Base-by-base conservation (phyloP, 1,284 basidiomycete genomes). In the Exobasidium cylindrosporum region DNA sequence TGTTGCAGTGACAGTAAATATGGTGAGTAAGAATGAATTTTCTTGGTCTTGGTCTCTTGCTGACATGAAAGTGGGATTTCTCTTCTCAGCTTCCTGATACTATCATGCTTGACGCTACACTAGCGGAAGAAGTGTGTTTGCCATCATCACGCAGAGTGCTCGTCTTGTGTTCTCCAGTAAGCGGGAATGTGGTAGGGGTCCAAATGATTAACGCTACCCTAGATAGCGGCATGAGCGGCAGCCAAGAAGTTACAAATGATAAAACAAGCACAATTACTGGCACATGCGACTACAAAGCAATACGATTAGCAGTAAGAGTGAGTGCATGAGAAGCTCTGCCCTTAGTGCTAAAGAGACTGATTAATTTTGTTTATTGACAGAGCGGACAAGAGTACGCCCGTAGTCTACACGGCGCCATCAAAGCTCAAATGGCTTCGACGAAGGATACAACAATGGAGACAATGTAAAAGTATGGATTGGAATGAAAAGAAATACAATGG, bases 1-100 rank as follows among this genome's bases (percentile, higher is more conserved):
- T 4, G 67, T 77, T 23, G 74, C 73, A 55, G 63, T 77, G 40
- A 72, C 73, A 5, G 69, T 77, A 63, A 73, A 68, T 59, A 52
- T 73, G 17, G 35, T 40, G 35, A 40, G 35, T 54, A 26, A 29
- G 21, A 21, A 21, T 40, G 14, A 31, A 21, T 60, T n/a, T n/a
- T n/a, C n/a, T n/a, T n/a, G n/a, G n/a, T n/a, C n/a, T n/a, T n/a
- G n/a, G n/a, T n/a, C n/a, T n/a, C n/a, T n/a, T n/a, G n/a, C n/a
- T n/a, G n/a, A n/a, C n/a, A n/a, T n/a, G n/a, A n/a, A n/a, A n/a
- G n/a, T n/a, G n/a, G n/a, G n/a, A n/a, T n/a, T n/a, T n/a, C n/a
- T n/a, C n/a, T n/a, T 57, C 52, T 62, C 60, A 11, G 35, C 58
- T 76, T 1, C 64, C 66, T 1, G 60, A 66, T 52, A 69, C 64